Conservation (phyloP, 2,329 filamentous ascomycete genomes). For the Arthrobotrys megalospora region DNA sequence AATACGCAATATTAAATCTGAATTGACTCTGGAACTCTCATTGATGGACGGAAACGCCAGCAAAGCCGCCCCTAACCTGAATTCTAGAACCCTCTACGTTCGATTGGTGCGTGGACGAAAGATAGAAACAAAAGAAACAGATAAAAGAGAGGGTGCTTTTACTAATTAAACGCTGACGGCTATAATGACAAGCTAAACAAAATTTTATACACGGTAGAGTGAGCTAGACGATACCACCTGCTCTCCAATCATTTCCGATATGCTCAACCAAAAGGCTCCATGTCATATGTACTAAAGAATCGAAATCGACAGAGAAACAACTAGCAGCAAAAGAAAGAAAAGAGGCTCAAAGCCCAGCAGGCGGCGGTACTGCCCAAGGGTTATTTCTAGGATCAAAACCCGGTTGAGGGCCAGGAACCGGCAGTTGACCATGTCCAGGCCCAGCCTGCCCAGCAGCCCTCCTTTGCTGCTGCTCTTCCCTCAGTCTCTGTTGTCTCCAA, state of each 20-base stretch:
- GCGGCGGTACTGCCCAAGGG: slow-evolving; percentile 41
- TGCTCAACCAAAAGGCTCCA: slow-evolving; percentile 10
- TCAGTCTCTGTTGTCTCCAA: slow-evolving; percentile 72
- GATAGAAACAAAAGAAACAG: neutral
- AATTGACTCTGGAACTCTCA: neutral
- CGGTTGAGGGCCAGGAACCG: slow-evolving; percentile 54
- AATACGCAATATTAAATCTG: slow-evolving; percentile 30
- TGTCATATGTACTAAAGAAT: slow-evolving; percentile 44
- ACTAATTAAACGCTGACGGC: slow-evolving; percentile 40
- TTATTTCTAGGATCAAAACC: slow-evolving; percentile 51
- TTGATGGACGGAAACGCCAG: too few relatives aligned
- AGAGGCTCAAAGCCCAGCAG: slow-evolving; percentile 27
- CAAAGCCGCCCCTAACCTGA: too few relatives aligned
- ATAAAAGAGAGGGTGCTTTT: neutral
- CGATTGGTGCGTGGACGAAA: neutral
- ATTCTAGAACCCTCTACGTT: neutral
- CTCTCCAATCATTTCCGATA: slow-evolving; percentile 11
- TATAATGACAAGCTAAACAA: slow-evolving; percentile 22
- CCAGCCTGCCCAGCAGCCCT: slow-evolving; percentile 28
- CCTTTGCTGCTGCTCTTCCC: slow-evolving; percentile 64
- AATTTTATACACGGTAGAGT: slow-evolving; percentile 49
- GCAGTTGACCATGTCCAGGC: slow-evolving; percentile 66
- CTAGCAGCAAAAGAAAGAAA: neutral
- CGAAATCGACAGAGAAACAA: slow-evolving; percentile 4
- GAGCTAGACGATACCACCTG: neutral